phyloP scores from a whole-genome alignment of 495 filamentous ascomycete species.

The Penicillium egyptiacum region DNA sequence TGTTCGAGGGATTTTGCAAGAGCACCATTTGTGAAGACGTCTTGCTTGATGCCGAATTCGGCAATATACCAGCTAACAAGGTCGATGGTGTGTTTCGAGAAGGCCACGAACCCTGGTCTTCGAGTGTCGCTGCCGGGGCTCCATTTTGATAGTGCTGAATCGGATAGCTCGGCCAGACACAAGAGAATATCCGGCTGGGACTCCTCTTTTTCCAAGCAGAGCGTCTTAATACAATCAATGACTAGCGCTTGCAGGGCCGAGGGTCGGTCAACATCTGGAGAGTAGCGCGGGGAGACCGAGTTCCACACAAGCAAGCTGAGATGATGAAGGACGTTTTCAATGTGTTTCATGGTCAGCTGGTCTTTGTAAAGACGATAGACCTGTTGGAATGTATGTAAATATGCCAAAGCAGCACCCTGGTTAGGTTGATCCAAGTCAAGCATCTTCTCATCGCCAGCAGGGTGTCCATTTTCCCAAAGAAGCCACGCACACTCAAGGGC shows the following conservation, averaged over 20 bases:
- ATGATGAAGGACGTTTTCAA: constrained; percentile 54
- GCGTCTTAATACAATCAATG: constrained; percentile 66
- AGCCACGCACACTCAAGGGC: constrained; percentile 67
- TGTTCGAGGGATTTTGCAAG: constrained; percentile 60
- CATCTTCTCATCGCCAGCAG: constrained; percentile 50
- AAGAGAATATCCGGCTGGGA: constrained; percentile 67
- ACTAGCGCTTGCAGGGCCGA: constrained; percentile 77
- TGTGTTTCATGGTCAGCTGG: constrained; percentile 57
- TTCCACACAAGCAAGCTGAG: constrained; percentile 61
- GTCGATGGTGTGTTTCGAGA: constrained; percentile 75
- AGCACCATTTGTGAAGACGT: constrained; percentile 65
- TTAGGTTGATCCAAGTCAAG: constrained; percentile 54
- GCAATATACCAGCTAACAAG: constrained; percentile 64
- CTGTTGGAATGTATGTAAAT: constrained; percentile 72
- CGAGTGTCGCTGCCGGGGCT: constrained; percentile 33
- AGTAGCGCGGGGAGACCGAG: constrained; percentile 75
- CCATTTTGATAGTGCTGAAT: constrained; percentile 59
- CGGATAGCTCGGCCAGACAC: constrained; percentile 65
- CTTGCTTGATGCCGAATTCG: constrained; percentile 58
- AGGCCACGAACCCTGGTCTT: constrained; percentile 77
- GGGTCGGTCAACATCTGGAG: constrained; percentile 78
- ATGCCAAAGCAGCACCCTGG: constrained; percentile 75
- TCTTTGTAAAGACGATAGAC: constrained; percentile 76
- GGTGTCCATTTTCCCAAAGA: constrained; percentile 67
- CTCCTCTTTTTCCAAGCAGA: constrained; percentile 66